phyloP scores from a whole-genome alignment of 1,284 basidiomycete genomes.

The Marasmius oreades region DNA sequence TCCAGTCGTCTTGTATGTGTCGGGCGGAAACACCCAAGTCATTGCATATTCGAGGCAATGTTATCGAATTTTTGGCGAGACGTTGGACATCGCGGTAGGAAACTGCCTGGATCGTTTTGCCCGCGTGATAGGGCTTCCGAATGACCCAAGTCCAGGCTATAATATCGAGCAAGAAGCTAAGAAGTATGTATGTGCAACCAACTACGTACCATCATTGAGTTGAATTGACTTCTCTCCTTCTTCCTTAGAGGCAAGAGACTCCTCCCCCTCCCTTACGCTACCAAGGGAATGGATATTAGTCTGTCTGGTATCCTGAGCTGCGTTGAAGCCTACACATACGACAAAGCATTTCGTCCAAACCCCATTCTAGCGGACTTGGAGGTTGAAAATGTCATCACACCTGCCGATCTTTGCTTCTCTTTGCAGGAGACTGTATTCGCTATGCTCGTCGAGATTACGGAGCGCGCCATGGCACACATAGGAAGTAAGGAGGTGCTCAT shows the following conservation, averaged over 20 bases:
- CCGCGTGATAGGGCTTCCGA: constrained; percentile 91
- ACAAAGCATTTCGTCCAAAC: constrained; percentile 65
- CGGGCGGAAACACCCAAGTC: constrained; percentile 98
- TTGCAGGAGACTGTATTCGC: constrained; percentile 97
- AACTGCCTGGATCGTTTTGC: constrained; percentile 99
- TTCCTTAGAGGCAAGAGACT: constrained; percentile 66
- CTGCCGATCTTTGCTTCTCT: constrained; percentile 94
- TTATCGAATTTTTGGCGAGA: constrained; percentile 99
- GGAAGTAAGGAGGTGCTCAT: constrained; percentile 95
- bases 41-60: constrained; percentile 97
- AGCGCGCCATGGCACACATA: constrained; percentile 98
- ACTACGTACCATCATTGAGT: not conserved
- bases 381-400: constrained; percentile 79
- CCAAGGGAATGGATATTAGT: constrained; percentile 98
- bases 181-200: constrained; percentile 46
- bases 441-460: constrained; percentile 99
- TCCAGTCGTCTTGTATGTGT: constrained; percentile 97
- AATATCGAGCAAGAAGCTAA: constrained; percentile 98
- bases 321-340: constrained; percentile 83
- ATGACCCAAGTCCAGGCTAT: constrained; percentile 97
- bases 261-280: constrained; percentile 88
- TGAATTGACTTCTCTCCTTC: too few species aligned
- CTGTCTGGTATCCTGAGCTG: constrained; percentile 91
- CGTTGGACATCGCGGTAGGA: constrained; percentile 97
- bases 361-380: constrained; percentile 33